phyloP scores from a whole-genome alignment of 768 basidiomycete genomes.

The Termitomyces sp. region DNA sequence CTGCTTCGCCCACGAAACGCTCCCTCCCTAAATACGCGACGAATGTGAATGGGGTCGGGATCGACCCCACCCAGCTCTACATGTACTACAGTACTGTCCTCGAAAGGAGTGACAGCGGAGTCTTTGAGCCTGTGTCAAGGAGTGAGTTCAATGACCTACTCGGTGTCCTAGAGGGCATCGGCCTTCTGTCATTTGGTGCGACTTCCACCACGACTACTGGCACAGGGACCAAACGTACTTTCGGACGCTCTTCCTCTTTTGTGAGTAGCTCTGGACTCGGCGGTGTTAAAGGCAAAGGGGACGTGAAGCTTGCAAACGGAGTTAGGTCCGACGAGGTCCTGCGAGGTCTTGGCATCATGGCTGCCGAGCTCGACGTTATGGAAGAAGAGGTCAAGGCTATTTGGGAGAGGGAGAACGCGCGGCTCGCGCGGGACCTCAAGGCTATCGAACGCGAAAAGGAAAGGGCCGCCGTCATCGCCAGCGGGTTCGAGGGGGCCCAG shows the following conservation, averaged over 20 bases:
- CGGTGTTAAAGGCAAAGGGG: slow-evolving; percentile 36
- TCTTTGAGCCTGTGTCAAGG: slow-evolving; percentile 64
- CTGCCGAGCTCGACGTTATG: slow-evolving; percentile 30
- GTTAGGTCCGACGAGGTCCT: slow-evolving; percentile 66
- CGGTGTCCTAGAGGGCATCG: slow-evolving; percentile 69
- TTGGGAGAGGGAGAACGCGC: slow-evolving; percentile 48
- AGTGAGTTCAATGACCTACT: slow-evolving; percentile 76
- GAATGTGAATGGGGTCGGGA: slow-evolving; percentile 26
- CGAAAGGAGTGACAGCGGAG: slow-evolving; percentile 46
- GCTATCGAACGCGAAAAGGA: slow-evolving; percentile 19
- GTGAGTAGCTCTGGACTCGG: slow-evolving; percentile 33
- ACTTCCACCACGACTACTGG: slow-evolving; percentile 1
- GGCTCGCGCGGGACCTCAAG: slow-evolving; percentile 43
- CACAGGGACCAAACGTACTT: slow-evolving; percentile 39
- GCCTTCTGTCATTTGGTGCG: slow-evolving; percentile 33
- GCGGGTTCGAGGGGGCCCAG: slow-evolving; percentile 17
- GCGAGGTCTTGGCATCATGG: slow-evolving; percentile 59
- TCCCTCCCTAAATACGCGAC: slow-evolving; percentile 26
- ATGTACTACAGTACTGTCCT: slow-evolving; percentile 61
- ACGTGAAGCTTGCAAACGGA: slow-evolving; percentile 57
- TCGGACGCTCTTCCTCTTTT: slow-evolving; percentile 61
- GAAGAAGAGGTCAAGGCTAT: slow-evolving; percentile 52
- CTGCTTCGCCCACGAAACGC: slow-evolving; percentile 51
- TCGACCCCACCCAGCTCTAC: slow-evolving; percentile 63
- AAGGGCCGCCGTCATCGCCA: slow-evolving; percentile 5